Base-by-base conservation (phyloP, 2,329 filamentous ascomycete genomes). In the Microdochium paspali region DNA sequence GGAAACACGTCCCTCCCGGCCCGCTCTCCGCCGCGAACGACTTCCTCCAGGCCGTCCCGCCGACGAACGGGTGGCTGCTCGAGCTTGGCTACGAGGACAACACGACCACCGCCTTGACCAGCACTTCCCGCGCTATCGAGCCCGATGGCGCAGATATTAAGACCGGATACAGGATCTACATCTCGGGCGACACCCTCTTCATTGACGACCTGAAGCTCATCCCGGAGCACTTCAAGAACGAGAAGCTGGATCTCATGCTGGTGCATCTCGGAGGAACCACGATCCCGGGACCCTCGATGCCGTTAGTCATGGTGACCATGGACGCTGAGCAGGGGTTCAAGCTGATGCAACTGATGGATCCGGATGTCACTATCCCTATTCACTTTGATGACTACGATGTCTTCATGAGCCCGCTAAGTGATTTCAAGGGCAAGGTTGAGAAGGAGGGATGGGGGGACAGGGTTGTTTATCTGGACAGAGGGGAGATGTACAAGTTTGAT, bases 271-370 rank as follows among this genome's bases (percentile, higher is more conserved):
- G 81, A 20, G 81, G 80, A 2, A 85, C 80, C 0, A 84, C 79
- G 3, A 77, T 86, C 25, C 82, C 81, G 0, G 70, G 73, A 1
- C 77, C 79, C 0, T 68, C 70, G 4, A 55, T 80, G 59, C 78
- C 79, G 42, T 61, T 84, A 50, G 49, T 84, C 23, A 84, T 84
- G 80, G 77, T 84, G 2, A 85, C 80, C 0, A 85, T 85, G 80
- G 80, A 85, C 59, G 80, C 74, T 21, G 68, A 73, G 56, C 77
- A 84, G 60, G 80, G 80, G 0, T 53, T 85, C 24, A 64, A 81
- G 62, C 58, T 85, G 51, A 74, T 85, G 59, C 65, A 69, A 53
- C 53, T 84, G 49, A 72, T 85, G 26, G 64, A 78, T 25, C 77
- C 80, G 53, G 76, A 82, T 23, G 48, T 84, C 45, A 83, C 78